Base-by-base conservation (phyloP, 805 yeast species). In the Komagataella populi region DNA sequence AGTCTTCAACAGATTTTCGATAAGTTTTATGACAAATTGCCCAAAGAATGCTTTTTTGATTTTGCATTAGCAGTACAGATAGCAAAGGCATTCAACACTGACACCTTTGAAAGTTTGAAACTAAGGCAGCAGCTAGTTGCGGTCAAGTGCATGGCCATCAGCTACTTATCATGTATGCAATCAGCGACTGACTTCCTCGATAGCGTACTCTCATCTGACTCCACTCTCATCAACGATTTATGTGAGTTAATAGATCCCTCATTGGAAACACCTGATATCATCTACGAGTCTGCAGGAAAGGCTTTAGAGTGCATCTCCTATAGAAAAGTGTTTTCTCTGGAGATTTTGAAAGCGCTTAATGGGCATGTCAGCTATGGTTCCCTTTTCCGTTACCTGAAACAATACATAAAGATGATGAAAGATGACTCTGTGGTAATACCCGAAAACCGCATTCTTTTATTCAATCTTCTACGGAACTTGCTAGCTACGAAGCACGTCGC, bases 341-440 rank as follows among this genome's bases (percentile, higher is more conserved):
- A 89, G 56, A 72, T 90, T 20, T 72, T 89, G 50, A 74, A 88
- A 53, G 81, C 86, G 10, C 64, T 89, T 55, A 87, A 93, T 18
- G 96, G 93, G 7, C 87, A 87, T 62, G 88, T 90, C 45, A 80
- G 82, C 54, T 96, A 90, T 64, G 97, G 97, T 1, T 67, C 81
- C 10, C 60, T 90, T 45, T 86, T 84, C 67, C 89, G 86, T 59
- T 76, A 83, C 30, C 63, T 89, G 24, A 76, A 90, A 52, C 71
- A 72, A 46, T 77, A 87, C n/a, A 70, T 78, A 51, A 78, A 80
- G 52, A 66, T 72, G 46, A 56, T 80, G 43, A 64, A 70, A 48
- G 66, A 69, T 7, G 73, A 76, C 1, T 71, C 66, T 54, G 53
- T 56, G 5, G 66, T 62, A 5, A 49, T 59, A 2, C 63, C 60